Conservation (phyloP, 805 yeast species). For the Kodamaea leandrae region DNA sequence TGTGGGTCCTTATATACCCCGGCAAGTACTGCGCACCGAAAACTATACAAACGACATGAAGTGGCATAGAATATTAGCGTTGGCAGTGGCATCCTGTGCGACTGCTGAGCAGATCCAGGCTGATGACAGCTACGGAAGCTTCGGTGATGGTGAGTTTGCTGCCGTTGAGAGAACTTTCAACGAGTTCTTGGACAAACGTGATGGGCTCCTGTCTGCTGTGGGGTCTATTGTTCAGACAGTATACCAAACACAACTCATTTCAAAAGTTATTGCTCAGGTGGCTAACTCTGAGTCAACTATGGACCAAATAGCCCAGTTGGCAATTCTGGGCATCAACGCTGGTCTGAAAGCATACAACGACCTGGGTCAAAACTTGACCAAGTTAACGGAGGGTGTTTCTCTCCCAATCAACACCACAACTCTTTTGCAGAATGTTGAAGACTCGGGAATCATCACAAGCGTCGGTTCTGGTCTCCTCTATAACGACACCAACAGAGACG, state of each 20-base stretch:
- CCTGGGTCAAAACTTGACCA: constrained; percentile 14
- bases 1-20: not conserved
- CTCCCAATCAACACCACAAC: constrained; percentile 18
- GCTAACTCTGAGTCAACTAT: constrained; percentile 31
- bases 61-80: constrained; percentile 4
- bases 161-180: constrained; percentile 3
- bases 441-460: constrained; percentile 28
- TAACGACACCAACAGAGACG: constrained; percentile 28
- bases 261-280: constrained; percentile 25
- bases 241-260: constrained; percentile 25
- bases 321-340: constrained; percentile 10
- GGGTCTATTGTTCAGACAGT: constrained; percentile 14
- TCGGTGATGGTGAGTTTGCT: constrained; percentile 4
- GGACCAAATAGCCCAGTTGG: constrained; percentile 25
- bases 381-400: not conserved
- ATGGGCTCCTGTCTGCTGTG: constrained; percentile 1
- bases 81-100: not conserved
- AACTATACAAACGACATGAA: not conserved
- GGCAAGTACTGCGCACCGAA: not conserved
- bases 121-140: constrained; percentile 2
- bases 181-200: constrained; percentile 4
- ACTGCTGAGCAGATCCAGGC: not conserved
- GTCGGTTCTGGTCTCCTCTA: constrained; percentile 26
- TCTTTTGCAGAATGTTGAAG: constrained; percentile 16
- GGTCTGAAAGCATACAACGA: constrained; percentile 5